Percentiles rank a stretch among this genome's conserved stretches.
These are phyloP conservation scores for Vitis hybrid DNA, from an alignment of 177 flowering plant genomes.

Conservation along the genomic window DNA sequence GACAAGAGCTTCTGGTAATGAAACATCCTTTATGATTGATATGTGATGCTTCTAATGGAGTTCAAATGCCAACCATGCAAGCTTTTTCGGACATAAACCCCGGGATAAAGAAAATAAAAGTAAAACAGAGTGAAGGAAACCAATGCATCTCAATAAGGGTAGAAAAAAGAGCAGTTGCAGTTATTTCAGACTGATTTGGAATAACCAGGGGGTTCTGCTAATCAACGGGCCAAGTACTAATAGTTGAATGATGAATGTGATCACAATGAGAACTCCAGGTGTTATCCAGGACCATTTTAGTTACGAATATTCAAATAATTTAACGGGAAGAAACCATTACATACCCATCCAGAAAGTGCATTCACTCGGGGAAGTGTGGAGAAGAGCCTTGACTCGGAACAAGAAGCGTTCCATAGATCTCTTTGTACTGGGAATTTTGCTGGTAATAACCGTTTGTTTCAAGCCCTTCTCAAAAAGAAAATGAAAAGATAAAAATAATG, in stretches of 20 bases:
- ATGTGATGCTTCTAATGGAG: background rate
- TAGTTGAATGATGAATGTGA: background rate
- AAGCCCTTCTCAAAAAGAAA: slow-evolving; percentile 41
- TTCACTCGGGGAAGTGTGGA: slow-evolving; percentile 61
- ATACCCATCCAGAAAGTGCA: slow-evolving; percentile 87
- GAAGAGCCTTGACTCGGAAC: slow-evolving; percentile 81
- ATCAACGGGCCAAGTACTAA: no score
- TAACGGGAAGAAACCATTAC: slow-evolving; percentile 6
- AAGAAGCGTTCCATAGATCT: slow-evolving; percentile 85
- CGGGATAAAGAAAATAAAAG: no score
- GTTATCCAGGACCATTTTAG: background rate
- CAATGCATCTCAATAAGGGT: no score
- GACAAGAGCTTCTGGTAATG: background rate
- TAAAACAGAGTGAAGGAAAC: no score
- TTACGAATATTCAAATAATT: background rate
- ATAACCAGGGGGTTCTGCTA: background rate
- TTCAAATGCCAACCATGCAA: background rate
- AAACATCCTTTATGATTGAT: no score
- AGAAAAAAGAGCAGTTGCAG: background rate
- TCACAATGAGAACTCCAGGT: background rate
- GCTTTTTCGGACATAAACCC: no score
- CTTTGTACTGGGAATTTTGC: slow-evolving; percentile 80
- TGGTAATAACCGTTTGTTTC: slow-evolving; percentile 63
- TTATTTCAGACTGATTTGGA: background rate
- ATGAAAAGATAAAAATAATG: background rate